phyloP scores from a whole-genome alignment of 2,329 filamentous ascomycete genomes.

The Fusarium compactum region DNA sequence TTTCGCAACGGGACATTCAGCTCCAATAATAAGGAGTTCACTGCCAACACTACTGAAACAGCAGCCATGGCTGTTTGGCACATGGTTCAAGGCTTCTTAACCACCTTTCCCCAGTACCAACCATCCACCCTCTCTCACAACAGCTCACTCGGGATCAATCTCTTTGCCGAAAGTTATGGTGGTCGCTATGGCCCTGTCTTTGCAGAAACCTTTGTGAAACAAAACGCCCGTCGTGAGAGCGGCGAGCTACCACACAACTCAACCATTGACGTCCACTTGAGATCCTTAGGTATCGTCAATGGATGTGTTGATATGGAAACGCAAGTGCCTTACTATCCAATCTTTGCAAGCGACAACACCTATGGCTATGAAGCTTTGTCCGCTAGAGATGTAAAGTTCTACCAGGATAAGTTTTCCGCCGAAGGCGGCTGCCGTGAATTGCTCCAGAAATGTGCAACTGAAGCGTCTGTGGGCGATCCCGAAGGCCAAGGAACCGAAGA shows the following conservation, averaged over 20 bases:
- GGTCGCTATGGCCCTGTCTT: constrained; percentile 78
- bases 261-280: constrained; percentile 70
- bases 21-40: constrained; percentile 61
- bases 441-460: constrained; percentile 64
- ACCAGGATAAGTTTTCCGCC: constrained; percentile 49
- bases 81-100: constrained; percentile 71
- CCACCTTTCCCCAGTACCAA: constrained; percentile 68
- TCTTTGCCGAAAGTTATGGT: constrained; percentile 78
- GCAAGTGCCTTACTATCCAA: constrained; percentile 68
- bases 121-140: constrained; percentile 55
- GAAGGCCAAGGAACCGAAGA: constrained; percentile 55
- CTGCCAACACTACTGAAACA: constrained; percentile 67
- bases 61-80: constrained; percentile 74
- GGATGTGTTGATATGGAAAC: constrained; percentile 75
- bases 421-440: constrained; percentile 65
- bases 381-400: constrained; percentile 63
- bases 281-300: constrained; percentile 76
- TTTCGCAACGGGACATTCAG: constrained; percentile 75
- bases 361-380: constrained; percentile 72
- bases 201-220: constrained; percentile 67
- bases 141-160: constrained; percentile 67
- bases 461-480: constrained; percentile 56
- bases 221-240: constrained; percentile 69
- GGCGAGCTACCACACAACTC: constrained; percentile 61
- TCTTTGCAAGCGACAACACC: constrained; percentile 72